Percentiles rank a stretch among this genome's conserved stretches.
phyloP scores from a whole-genome alignment of 1,284 basidiomycete genomes.

The Cutaneotrichosporon spelunceum region DNA sequence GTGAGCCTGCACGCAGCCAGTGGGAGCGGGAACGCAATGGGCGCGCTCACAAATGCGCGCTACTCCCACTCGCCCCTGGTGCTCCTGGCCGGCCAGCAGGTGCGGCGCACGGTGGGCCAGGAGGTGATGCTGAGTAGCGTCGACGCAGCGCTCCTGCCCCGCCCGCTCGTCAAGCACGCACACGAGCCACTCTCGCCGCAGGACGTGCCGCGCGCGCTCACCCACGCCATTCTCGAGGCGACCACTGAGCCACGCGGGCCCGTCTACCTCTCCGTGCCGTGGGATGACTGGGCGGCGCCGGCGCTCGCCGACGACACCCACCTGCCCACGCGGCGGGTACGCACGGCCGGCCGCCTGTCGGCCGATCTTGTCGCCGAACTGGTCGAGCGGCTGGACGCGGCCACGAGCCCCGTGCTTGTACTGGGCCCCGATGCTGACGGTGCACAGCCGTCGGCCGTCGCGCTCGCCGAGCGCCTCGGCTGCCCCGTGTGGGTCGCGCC shows the following conservation, averaged over 20 bases:
- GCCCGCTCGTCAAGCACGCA: constrained; percentile 14
- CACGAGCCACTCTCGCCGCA: constrained; percentile 15
- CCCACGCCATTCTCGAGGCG: constrained; percentile 15
- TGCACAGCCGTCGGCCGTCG: constrained; percentile 1
- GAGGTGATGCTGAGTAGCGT: constrained; percentile 22
- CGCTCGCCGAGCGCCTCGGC: constrained; percentile 14
- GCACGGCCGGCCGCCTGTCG: neutral
- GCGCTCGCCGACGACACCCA: constrained; percentile 11
- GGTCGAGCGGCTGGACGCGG: neutral
- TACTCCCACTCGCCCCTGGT: constrained; percentile 20
- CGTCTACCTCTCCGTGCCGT: constrained; percentile 16
- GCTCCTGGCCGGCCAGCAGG: constrained; percentile 21
- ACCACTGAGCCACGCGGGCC: constrained; percentile 11
- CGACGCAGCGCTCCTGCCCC: constrained; percentile 12
- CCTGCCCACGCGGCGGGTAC: constrained; percentile 1
- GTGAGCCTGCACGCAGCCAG: constrained; percentile 18
- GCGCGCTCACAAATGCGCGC: constrained; percentile 18
- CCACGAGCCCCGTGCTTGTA: constrained; percentile 10
- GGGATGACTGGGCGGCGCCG: constrained; percentile 15
- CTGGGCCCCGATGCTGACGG: constrained; percentile 20
- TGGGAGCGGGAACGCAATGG: constrained; percentile 21
- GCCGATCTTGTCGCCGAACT: constrained; percentile 2
- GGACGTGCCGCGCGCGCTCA: constrained; percentile 17
- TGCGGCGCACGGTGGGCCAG: constrained; percentile 18
- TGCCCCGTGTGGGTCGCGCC: constrained; percentile 19